phyloP scores from a whole-genome alignment of 192 early-diverging fungal genomes.

The Podila minutissima region DNA sequence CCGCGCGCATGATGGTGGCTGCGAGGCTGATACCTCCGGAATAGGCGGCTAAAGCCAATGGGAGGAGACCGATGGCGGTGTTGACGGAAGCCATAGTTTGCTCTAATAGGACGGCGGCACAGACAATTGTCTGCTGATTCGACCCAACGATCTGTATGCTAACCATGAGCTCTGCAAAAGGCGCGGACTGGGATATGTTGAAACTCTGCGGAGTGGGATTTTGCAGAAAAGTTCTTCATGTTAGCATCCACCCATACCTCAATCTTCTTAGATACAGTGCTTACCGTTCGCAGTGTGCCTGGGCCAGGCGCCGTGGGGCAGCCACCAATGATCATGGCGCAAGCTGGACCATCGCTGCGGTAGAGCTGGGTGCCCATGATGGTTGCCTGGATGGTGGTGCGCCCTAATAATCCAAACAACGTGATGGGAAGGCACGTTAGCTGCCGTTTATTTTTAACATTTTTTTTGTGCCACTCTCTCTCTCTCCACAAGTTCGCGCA shows the following conservation, averaged over 20 bases:
- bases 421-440: no score
- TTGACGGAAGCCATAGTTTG: conserved; percentile 31
- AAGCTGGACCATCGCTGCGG: conserved; percentile 47
- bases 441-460: no score
- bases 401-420: conserved; percentile 17
- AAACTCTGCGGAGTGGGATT: conserved; percentile 5
- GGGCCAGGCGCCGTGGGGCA: conserved; percentile 6
- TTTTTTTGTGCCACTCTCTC: no score
- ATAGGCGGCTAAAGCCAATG: conserved; percentile 32
- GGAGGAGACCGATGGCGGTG: conserved; percentile 25
- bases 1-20: conserved; percentile 28
- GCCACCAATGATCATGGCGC: background rate
- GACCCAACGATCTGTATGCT: conserved; percentile 16
- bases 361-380: conserved; percentile 49
- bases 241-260: no score
- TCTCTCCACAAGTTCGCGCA: no score
- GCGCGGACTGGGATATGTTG: conserved; percentile 26
- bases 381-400: conserved; percentile 40
- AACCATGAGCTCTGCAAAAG: conserved; percentile 41
- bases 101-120: conserved; percentile 30
- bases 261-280: background rate
- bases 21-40: conserved; percentile 22
- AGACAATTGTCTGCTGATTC: conserved; percentile 26
- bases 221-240: background rate
- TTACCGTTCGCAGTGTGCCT: conserved; percentile 36